These are phyloP conservation scores for Alternaria panax DNA, from an alignment of 2,329 filamentous ascomycete species.

Conservation along the genomic window DNA sequence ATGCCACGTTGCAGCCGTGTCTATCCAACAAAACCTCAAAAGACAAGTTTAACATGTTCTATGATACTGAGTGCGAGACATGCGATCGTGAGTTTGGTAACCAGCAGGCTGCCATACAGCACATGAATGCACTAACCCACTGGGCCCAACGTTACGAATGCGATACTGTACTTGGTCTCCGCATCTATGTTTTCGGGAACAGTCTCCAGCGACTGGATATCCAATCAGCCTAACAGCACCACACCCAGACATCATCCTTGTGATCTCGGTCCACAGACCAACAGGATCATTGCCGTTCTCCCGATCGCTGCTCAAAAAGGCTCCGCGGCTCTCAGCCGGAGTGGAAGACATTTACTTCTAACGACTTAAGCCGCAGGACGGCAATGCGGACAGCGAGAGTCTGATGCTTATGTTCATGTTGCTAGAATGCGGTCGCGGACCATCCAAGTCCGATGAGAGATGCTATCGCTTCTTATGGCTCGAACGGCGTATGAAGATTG, in stretches of 20 bases:
- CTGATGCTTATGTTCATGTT: too few species aligned
- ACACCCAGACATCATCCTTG: background rate
- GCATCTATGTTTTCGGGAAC: background rate
- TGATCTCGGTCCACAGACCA: background rate
- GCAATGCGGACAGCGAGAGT: too few species aligned
- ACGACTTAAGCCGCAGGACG: too few species aligned
- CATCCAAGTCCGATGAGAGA: too few species aligned
- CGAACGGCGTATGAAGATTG: too few species aligned
- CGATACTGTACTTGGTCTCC: background rate
- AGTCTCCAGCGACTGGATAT: background rate
- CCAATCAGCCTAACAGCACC: background rate
- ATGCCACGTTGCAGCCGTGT: background rate
- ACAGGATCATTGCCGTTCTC: background rate
- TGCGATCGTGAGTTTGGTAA: slow-evolving; percentile 20
- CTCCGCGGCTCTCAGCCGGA: too few species aligned
- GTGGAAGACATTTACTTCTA: too few species aligned
- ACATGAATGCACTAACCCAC: slow-evolving; percentile 25
- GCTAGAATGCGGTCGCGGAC: too few species aligned
- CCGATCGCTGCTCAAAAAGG: too few species aligned
- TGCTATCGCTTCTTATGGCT: too few species aligned
- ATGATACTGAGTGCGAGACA: slow-evolving; percentile 16
- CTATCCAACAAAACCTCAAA: background rate
- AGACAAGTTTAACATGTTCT: slow-evolving; percentile 6
- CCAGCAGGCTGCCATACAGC: slow-evolving; percentile 15
- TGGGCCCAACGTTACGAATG: background rate